Conservation (phyloP, 257 asterid genomes). For the Salvia splendens region DNA sequence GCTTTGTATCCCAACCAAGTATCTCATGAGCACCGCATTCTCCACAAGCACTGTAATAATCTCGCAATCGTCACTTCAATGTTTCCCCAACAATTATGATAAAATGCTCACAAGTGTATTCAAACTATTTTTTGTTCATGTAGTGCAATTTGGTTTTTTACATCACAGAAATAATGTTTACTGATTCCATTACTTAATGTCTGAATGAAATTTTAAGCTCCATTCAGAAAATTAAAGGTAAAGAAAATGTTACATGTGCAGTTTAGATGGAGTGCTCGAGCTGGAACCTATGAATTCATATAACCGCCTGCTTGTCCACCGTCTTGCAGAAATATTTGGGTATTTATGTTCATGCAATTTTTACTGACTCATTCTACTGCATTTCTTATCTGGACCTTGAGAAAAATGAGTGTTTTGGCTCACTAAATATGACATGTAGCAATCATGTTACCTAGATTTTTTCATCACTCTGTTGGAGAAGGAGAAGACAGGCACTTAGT, state of each 20-base stretch:
- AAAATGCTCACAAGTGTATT: background rate
- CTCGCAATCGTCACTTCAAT: background rate
- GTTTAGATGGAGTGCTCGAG: constrained; percentile 67
- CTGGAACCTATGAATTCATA: constrained; percentile 85
- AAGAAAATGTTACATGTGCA: constrained; percentile 42
- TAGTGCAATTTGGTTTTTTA: background rate
- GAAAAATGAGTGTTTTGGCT: constrained; percentile 8
- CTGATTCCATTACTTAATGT: constrained; percentile 9
- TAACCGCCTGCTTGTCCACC: constrained; percentile 80
- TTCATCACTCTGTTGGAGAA: constrained; percentile 92
- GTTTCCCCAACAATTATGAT: constrained; percentile 15
- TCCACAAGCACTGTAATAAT: background rate
- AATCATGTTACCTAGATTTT: constrained; percentile 55
- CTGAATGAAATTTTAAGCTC: constrained; percentile 7
- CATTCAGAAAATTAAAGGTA: constrained; percentile 22
- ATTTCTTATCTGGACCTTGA: constrained; percentile 19
- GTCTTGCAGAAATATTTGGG: constrained; percentile 95
- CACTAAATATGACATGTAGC: constrained; percentile 26
- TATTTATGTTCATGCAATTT: constrained; percentile 33
- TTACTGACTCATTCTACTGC: constrained; percentile 8
- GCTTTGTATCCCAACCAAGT: constrained; percentile 18
- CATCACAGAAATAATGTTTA: background rate
- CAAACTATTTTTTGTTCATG: background rate
- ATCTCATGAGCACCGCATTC: constrained; percentile 20
- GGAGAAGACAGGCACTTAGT: constrained; percentile 82